Percentiles rank a stretch among this genome's conserved stretches.
phyloP scores from a whole-genome alignment of 2,329 filamentous ascomycete genomes.

The Xylariaceae sp. region DNA sequence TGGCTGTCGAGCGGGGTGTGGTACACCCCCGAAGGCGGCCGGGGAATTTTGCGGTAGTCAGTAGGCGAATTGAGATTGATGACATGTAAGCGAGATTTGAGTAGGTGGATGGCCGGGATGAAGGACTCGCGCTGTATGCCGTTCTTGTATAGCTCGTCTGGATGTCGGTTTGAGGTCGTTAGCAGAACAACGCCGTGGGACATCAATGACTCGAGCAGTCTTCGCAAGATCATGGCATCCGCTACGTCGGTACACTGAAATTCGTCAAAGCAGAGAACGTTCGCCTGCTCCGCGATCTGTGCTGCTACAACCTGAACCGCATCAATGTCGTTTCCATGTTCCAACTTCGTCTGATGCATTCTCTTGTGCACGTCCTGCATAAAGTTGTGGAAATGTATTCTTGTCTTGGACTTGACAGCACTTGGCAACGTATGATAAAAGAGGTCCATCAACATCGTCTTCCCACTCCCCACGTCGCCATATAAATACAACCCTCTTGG shows the following conservation, averaged over 20 bases:
- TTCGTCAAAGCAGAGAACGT: slow-evolving; percentile 95
- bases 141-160: slow-evolving; percentile 96
- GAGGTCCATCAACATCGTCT: slow-evolving; percentile 99
- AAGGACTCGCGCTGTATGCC: slow-evolving; percentile 96
- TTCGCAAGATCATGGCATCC: slow-evolving; percentile 94
- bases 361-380: slow-evolving; percentile 97
- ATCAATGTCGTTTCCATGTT: slow-evolving; percentile 86
- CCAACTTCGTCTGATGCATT: slow-evolving; percentile 86
- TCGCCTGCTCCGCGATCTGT: slow-evolving; percentile 83
- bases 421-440: slow-evolving; percentile 90
- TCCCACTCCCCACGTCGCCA: slow-evolving; percentile 94
- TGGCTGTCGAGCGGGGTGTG: slow-evolving; percentile 82
- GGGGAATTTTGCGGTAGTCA: slow-evolving; percentile 95
- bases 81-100: slow-evolving; percentile 81
- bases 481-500: slow-evolving; percentile 93
- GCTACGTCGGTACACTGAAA: slow-evolving; percentile 99
- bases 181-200: slow-evolving; percentile 95
- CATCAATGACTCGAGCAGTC: slow-evolving; percentile 88
- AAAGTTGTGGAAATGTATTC: slow-evolving; percentile 99
- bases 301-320: slow-evolving; percentile 90
- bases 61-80: slow-evolving; percentile 95
- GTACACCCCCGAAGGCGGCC: slow-evolving; percentile 91
- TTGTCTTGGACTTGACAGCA: slow-evolving; percentile 79
- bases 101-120: slow-evolving; percentile 89
- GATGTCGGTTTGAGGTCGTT: slow-evolving; percentile 95